phyloP scores from a whole-genome alignment of 1,139 yeast species.

The Groenewaldozyma auringiensis region DNA sequence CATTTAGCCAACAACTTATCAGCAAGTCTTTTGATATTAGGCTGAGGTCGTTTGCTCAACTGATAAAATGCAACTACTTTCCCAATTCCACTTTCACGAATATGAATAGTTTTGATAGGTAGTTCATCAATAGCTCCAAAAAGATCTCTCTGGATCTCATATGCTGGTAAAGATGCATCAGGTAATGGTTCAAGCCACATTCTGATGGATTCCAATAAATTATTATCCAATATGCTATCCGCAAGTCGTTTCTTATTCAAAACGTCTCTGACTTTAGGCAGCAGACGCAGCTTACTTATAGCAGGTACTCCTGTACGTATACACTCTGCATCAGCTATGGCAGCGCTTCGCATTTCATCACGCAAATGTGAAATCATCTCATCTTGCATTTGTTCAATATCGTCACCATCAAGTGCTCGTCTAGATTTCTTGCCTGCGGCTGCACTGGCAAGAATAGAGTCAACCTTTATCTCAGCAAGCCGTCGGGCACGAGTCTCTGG shows the following conservation, averaged over 20 bases:
- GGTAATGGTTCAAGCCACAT: conserved; percentile 98
- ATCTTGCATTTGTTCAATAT: conserved; percentile 90
- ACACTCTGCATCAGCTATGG: conserved; percentile 81
- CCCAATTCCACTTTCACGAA: conserved; percentile 91
- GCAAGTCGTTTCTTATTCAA: conserved; percentile 75
- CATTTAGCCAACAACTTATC: conserved; percentile 91
- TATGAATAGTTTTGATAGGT: conserved; percentile 92
- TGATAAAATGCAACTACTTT: conserved; percentile 92
- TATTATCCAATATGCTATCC: conserved; percentile 89
- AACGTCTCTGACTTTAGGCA: conserved; percentile 70
- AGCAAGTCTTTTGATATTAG: conserved; percentile 74
- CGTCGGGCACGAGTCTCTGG: conserved; percentile 54
- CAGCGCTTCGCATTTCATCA: conserved; percentile 90
- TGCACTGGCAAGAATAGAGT: conserved; percentile 30
- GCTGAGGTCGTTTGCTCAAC: conserved; percentile 83
- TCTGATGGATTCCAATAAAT: conserved; percentile 84
- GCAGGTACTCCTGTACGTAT: conserved; percentile 65
- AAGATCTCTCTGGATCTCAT: conserved; percentile 86
- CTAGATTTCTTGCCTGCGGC: conserved; percentile 49
- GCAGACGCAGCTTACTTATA: conserved; percentile 71
- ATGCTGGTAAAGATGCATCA: conserved; percentile 94
- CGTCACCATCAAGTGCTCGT: conserved; percentile 71
- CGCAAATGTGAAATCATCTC: conserved; percentile 75
- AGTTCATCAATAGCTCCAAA: conserved; percentile 65
- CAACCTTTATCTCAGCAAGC: conserved; percentile 73